Evolutionary conservation across 345 rosid species (phyloP).

Genomic region (Dipteronia dyeriana): DNA sequence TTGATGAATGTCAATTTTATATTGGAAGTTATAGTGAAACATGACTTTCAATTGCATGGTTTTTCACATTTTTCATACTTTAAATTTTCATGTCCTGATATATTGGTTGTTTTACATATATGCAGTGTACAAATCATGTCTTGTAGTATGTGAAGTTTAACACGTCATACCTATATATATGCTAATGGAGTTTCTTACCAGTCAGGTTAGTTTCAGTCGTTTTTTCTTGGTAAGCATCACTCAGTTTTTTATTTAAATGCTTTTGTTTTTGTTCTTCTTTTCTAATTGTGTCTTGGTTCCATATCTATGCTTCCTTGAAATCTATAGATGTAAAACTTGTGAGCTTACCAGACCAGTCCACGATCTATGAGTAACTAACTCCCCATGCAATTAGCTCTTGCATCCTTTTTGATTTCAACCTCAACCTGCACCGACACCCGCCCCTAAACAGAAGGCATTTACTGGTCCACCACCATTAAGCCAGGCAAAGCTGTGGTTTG

Average conservation of each 20-base stretch:
- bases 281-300: neutral
- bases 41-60: neutral
- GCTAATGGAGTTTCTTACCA: slow-evolving; percentile 16
- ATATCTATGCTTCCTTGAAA: neutral
- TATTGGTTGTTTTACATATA: slow-evolving; percentile 9
- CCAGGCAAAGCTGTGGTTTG: neutral
- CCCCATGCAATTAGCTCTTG: neutral
- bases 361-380: neutral
- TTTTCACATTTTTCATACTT: neutral
- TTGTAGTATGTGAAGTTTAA: slow-evolving; percentile 26
- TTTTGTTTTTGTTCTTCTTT: neutral
- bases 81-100: neutral
- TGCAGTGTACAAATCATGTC: slow-evolving; percentile 42
- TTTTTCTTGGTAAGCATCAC: too few relatives aligned
- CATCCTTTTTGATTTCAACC: neutral
- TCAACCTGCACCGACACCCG: neutral
- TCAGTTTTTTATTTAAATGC: neutral
- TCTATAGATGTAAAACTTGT: neutral
- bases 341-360: neutral
- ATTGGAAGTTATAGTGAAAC: neutral
- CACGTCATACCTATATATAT: slow-evolving; percentile 4
- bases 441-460: neutral
- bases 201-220: slow-evolving; percentile 32
- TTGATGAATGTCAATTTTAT: neutral
- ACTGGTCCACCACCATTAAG: neutral